phyloP scores from a whole-genome alignment of 805 yeast genomes.

The Monosporozyma servazzii region DNA sequence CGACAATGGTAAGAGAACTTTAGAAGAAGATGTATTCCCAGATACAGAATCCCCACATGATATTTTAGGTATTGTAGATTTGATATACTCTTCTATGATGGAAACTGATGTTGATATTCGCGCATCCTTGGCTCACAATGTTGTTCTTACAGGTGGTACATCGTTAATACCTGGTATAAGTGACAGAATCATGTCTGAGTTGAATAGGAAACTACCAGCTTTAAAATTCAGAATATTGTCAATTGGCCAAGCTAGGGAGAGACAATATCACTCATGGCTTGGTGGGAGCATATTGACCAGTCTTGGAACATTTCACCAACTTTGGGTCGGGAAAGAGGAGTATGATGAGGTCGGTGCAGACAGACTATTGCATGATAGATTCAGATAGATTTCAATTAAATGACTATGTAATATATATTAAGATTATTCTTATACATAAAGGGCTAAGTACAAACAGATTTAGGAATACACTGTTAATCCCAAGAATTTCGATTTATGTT shows the following conservation, averaged over 20 bases:
- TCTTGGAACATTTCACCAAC: constrained; percentile 87
- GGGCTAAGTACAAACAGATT: neutral
- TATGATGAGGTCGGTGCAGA: constrained; percentile 84
- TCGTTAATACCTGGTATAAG: constrained; percentile 75
- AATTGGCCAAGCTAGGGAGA: constrained; percentile 66
- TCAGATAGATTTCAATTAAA: constrained; percentile 41
- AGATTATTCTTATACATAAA: neutral
- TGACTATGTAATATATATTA: constrained; percentile 1
- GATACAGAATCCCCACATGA: constrained; percentile 8
- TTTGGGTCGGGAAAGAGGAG: constrained; percentile 86
- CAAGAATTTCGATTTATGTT: neutral
- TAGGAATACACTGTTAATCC: neutral
- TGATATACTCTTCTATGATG: constrained; percentile 48
- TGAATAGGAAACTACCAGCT: constrained; percentile 67
- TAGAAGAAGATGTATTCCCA: constrained; percentile 14
- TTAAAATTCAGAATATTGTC: constrained; percentile 77
- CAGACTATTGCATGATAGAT: constrained; percentile 68
- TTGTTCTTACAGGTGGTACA: constrained; percentile 78
- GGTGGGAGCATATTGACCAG: constrained; percentile 87
- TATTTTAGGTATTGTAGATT: constrained; percentile 46
- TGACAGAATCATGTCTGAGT: constrained; percentile 64
- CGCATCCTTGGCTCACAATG: constrained; percentile 80
- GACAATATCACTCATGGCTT: constrained; percentile 78
- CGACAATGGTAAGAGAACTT: constrained; percentile 24
- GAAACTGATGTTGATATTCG: constrained; percentile 69